Evolutionary conservation across 495 filamentous ascomycete genomes (phyloP), one percentile per base, ranked within the genome.

Genomic region (Penicillium herquei): DNA sequence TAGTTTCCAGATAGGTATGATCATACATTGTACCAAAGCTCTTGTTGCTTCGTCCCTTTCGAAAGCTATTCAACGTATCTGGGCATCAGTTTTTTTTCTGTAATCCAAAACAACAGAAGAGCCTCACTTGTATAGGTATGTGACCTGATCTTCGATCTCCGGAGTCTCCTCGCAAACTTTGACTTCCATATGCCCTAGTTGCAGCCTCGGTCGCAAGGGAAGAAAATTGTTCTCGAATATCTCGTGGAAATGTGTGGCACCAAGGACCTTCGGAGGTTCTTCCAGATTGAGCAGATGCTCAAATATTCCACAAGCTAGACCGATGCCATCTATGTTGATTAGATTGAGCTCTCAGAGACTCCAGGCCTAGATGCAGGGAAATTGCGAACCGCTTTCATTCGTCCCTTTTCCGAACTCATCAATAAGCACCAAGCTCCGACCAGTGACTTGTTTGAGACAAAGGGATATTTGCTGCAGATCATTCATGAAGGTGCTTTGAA

Each of bases 321-420:
- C 95, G 5, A 92, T 88, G 17, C 94, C 94, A 72, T 94, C 88
- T 83, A 56, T 39, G 1, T 17, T 7, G 12, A 42, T 46, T 33
- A 45, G 42, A 6, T 46, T 16, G 21, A 2, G 3, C 9, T 44
- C 30, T 9, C 16, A 31, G 10, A 17, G 13, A 26, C 1, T 35
- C 16, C 8, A 21, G n/a, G 17, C 10, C 7, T 11, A 5, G 21
- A 17, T 12, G 11, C 30, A 40, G 8, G 7, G 35, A 41, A 12
- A 42, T 31, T 6, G 65, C 66, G 33, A 59, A 81, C 82, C 82
- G 56, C 79, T 80, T 13, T 82, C 78, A 49, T 90, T 88, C 0
- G 94, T 98, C 7, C 94, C 95, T 72, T 97, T 98, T 5, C 94
- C 94, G 58, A 98, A 98, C 62, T 98, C 95, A 63, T 98, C 94